These are phyloP conservation scores for Terana coerulea DNA, from an alignment of 768 basidiomycete genomes.

Conservation along the genomic window DNA sequence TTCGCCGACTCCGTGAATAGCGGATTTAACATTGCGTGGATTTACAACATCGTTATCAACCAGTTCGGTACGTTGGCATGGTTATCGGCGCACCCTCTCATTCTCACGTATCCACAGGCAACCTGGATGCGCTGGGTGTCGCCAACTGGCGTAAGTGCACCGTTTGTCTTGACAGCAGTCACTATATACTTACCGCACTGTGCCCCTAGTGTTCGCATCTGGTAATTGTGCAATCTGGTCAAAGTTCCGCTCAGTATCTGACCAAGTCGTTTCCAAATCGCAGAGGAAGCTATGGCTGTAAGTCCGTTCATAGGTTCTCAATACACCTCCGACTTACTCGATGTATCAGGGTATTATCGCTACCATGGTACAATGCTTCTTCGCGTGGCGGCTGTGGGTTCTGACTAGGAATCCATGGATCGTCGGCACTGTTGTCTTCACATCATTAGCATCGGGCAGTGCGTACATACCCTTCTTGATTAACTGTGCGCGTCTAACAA, in stretches of 20 bases:
- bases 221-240: too few relatives aligned
- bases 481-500: background rate
- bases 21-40: conserved; percentile 12
- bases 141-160: conserved; percentile 10
- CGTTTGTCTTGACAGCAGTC: background rate
- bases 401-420: conserved; percentile 10
- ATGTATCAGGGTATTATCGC: conserved; percentile 13
- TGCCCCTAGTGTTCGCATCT: background rate
- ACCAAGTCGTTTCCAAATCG: too few relatives aligned
- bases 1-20: conserved; percentile 15
- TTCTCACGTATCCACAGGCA: background rate
- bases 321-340: too few relatives aligned
- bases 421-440: background rate
- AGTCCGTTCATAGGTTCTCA: too few relatives aligned
- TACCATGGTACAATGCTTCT: conserved; percentile 12
- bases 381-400: conserved; percentile 12
- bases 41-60: conserved; percentile 11
- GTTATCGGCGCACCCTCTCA: background rate
- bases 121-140: background rate
- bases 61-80: conserved; percentile 12
- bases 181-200: background rate
- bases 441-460: conserved; percentile 1
- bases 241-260: too few relatives aligned
- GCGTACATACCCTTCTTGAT: background rate
- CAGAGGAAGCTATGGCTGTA: too few relatives aligned